Percentiles rank a stretch among this genome's conserved stretches.
Conservation (phyloP, 768 basidiomycete species). For the Xerocomellus intermedius region DNA sequence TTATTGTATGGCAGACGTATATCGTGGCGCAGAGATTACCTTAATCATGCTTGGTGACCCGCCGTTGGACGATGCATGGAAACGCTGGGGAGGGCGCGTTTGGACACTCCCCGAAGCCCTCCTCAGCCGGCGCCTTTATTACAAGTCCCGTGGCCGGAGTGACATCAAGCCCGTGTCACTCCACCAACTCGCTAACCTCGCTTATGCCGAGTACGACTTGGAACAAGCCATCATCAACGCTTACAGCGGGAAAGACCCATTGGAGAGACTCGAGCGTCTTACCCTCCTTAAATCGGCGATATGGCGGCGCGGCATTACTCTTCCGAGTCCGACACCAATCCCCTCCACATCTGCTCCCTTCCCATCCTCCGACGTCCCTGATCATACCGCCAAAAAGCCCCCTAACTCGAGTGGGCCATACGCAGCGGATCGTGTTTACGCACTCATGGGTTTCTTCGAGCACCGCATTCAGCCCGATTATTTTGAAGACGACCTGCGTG, state of each 20-base stretch:
- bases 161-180: not conserved
- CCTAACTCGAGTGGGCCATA: not conserved
- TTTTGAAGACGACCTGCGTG: constrained; percentile 13
- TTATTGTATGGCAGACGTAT: constrained; percentile 22
- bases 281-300: constrained; percentile 18
- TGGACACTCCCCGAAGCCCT: constrained; percentile 18
- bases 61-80: not conserved
- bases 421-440: constrained; percentile 19
- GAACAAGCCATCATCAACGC: constrained; percentile 18
- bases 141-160: not conserved
- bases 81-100: constrained; percentile 18
- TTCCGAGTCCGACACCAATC: not conserved
- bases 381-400: not conserved
- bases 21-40: constrained; percentile 13
- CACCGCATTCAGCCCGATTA: constrained; percentile 17
- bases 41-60: constrained; percentile 3
- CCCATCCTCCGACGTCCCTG: too few relatives aligned
- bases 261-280: constrained; percentile 18
- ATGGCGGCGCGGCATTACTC: constrained; percentile 7
- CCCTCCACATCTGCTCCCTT: too few relatives aligned
- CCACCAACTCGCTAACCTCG: constrained; percentile 13
- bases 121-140: constrained; percentile 8
- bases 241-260: constrained; percentile 18
- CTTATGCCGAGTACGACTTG: constrained; percentile 6
- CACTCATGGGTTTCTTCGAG: constrained; percentile 25